These are phyloP conservation scores for Chrysoporthe austroafricana DNA, from an alignment of 2,329 filamentous ascomycete species.

Conservation along the genomic window DNA sequence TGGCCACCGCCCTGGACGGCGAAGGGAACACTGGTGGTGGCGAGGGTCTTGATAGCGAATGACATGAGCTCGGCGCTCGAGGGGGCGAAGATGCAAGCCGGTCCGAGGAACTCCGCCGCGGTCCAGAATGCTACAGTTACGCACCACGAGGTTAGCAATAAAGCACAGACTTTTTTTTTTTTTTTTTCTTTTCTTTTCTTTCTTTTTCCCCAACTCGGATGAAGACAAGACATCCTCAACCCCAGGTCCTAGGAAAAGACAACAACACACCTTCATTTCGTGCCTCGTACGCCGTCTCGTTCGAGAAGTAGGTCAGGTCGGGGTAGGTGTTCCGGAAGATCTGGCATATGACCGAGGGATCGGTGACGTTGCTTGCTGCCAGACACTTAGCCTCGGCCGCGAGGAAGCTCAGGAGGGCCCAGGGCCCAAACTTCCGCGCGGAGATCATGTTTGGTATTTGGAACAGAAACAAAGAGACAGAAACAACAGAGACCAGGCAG, in stretches of 20 bases:
- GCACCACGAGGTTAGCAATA: not conserved
- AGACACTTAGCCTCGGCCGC: no score
- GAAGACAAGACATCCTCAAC: no score
- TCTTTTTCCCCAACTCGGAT: no score
- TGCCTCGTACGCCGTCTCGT: not conserved
- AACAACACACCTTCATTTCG: not conserved
- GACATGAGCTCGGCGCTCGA: conserved; percentile 22
- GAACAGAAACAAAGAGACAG: no score
- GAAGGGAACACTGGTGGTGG: conserved; percentile 31
- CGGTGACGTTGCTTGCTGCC: no score
- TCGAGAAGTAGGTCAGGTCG: not conserved
- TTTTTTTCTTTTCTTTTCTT: no score
- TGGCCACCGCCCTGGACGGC: conserved; percentile 38
- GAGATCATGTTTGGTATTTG: no score
- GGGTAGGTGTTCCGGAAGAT: conserved; percentile 9
- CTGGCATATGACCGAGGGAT: not conserved
- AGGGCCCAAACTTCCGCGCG: no score
- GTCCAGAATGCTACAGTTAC: not conserved
- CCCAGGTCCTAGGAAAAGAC: no score
- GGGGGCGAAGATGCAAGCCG: conserved; percentile 36
- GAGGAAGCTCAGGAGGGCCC: no score
- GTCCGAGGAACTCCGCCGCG: conserved; percentile 20
- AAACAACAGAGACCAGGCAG: no score
- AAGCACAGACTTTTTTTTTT: no score
- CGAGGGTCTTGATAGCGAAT: conserved; percentile 31